Percentiles rank a stretch among this genome's conserved stretches.
These are phyloP conservation scores for Trichophyton mentagrophytes DNA, from an alignment of 2,329 filamentous ascomycete genomes.

Conservation along the genomic window DNA sequence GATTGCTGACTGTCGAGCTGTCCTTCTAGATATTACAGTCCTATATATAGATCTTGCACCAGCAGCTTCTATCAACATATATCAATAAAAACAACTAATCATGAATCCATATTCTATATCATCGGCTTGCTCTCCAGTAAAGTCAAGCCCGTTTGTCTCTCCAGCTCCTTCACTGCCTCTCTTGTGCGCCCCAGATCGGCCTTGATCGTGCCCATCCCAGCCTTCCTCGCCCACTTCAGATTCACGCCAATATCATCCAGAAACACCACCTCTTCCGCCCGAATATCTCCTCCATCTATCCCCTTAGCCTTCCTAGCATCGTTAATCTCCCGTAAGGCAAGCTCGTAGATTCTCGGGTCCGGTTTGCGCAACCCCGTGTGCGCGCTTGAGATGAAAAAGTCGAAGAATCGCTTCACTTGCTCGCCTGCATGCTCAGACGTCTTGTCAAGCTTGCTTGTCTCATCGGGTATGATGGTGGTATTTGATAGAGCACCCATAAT, in stretches of 20 bases:
- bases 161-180: conserved; percentile 71
- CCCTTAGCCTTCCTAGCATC: conserved; percentile 47
- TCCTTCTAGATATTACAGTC: too few relatives aligned
- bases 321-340: conserved; percentile 56
- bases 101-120: conserved; percentile 16
- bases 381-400: conserved; percentile 76
- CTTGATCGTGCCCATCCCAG: conserved; percentile 73
- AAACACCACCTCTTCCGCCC: conserved; percentile 62
- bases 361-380: conserved; percentile 84
- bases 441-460: conserved; percentile 32
- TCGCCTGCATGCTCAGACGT: conserved; percentile 29
- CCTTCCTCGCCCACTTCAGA: conserved; percentile 60
- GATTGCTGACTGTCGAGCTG: too few relatives aligned
- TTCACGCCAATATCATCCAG: conserved; percentile 93
- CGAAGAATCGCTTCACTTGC: conserved; percentile 57
- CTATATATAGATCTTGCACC: too few relatives aligned
- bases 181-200: conserved; percentile 65
- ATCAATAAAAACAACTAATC: background rate
- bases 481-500: conserved; percentile 78
- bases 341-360: conserved; percentile 64
- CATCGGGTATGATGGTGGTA: conserved; percentile 69
- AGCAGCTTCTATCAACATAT: too few relatives aligned
- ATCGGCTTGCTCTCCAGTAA: conserved; percentile 30
- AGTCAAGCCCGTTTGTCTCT: conserved; percentile 56
- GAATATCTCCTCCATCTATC: conserved; percentile 39